Evolutionary conservation across 2,329 filamentous ascomycete species (phyloP), one percentile per base, ranked within the genome.

Genomic region (Knoxdaviesia proteae): DNA sequence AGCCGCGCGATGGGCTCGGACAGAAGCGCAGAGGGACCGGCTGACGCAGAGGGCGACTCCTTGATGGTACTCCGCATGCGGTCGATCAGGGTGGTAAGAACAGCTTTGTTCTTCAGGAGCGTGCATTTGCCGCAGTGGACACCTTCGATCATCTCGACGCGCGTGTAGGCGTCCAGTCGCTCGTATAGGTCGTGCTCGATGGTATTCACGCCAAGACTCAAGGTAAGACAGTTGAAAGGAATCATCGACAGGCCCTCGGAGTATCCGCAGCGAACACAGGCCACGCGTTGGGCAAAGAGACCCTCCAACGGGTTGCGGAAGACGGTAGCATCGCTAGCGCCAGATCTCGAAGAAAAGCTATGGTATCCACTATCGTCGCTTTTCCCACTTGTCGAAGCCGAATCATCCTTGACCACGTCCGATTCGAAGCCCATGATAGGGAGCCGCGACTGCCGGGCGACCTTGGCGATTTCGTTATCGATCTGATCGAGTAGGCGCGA

Each of bases 41-140:
- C 42, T n/a, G 42, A 36, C 38, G 36, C 42, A 20, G 20, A 20
- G 32, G 11, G 38, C 9, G 42, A 39, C 29, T n/a, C 9, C 3
- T 29, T 5, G 3, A 20, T 20, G 8, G 35, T 33, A 10, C 41
- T 20, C 11, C 41, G 41, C 20, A 49, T 41, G 8, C 45, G 43
- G 2, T 36, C 41, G 2, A 70, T 50, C 1, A 78, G 52, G 6
- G 60, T 62, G 1, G 57, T 59, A 40, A 78, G 55, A 1, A 72
- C 55, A 6, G 56, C 55, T 44, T 67, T 62, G 11, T 62, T 61
- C 44, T 70, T 70, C 6, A 87, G 58, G 1, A 94, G 68, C 0
- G 88, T 94, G 58, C 90, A 98, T 52, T 88, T 92, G 10, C 78
- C 73, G 57, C 90, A 98, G 53, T 94, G 80, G 2, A 96, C 87